Evolutionary conservation across 352 stramenopile species (phyloP).

Genomic region (Phytophthora europaea): DNA sequence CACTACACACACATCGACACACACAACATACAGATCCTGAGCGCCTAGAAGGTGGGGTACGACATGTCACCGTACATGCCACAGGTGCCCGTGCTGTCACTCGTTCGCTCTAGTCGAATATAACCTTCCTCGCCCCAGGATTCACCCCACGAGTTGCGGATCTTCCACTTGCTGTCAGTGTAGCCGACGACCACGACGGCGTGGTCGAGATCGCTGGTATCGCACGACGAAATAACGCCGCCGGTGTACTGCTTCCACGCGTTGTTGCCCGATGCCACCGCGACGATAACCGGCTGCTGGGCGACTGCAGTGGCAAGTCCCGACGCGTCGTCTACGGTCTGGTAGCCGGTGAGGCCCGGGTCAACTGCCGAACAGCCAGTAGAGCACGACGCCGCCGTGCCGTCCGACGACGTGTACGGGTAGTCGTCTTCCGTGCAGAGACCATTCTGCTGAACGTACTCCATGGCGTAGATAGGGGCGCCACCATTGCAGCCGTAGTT

Average conservation of each 20-base stretch:
- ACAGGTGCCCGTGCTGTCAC: constrained; percentile 58
- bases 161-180: constrained; percentile 91
- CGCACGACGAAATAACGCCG: constrained; percentile 88
- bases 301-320: constrained; percentile 33
- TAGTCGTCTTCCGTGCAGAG: constrained; percentile 66
- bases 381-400: constrained; percentile 29
- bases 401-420: constrained; percentile 42
- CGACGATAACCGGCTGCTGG: constrained; percentile 93
- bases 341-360: constrained; percentile 64
- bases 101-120: constrained; percentile 93
- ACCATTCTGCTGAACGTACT: constrained; percentile 92
- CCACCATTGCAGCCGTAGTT: constrained; percentile 94
- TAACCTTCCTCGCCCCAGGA: constrained; percentile 95
- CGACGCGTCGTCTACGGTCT: constrained; percentile 54
- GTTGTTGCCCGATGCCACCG: constrained; percentile 95
- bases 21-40: constrained; percentile 17
- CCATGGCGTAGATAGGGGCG: constrained; percentile 90
- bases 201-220: constrained; percentile 95
- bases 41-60: constrained; percentile 47
- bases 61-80: constrained; percentile 75
- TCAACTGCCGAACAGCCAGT: constrained; percentile 42
- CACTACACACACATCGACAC: background rate
- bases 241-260: constrained; percentile 97
- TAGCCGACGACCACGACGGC: constrained; percentile 98
- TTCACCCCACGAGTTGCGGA: constrained; percentile 98